phyloP scores from a whole-genome alignment of 2,329 filamentous ascomycete genomes.

The Alternaria sp. region DNA sequence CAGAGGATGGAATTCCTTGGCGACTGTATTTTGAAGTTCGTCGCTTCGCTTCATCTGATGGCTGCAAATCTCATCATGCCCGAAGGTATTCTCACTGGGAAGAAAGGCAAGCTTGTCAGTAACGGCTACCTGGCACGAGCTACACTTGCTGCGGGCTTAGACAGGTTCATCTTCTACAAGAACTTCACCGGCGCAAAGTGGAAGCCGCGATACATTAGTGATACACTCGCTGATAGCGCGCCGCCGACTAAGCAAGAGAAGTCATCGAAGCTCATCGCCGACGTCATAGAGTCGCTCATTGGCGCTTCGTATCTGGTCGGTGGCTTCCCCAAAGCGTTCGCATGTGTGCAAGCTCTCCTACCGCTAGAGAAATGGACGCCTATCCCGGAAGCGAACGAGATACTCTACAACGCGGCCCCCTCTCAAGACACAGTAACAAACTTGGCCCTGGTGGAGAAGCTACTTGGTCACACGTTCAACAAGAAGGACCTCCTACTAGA shows the following conservation, averaged over 20 bases:
- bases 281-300: conserved; percentile 85
- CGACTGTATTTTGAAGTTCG: conserved; percentile 81
- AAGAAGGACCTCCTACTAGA: conserved; percentile 73
- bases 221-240: conserved; percentile 41
- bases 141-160: conserved; percentile 68
- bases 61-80: conserved; percentile 69
- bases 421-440: conserved; percentile 13
- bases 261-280: conserved; percentile 82
- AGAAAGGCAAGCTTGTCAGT: conserved; percentile 73
- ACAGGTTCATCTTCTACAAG: conserved; percentile 74
- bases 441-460: conserved; percentile 60
- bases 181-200: conserved; percentile 75
- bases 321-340: conserved; percentile 66
- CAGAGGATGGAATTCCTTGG: conserved; percentile 87
- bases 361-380: conserved; percentile 60
- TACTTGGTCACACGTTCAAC: conserved; percentile 75
- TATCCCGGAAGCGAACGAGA: conserved; percentile 33
- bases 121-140: conserved; percentile 76
- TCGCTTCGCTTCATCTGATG: conserved; percentile 70
- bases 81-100: conserved; percentile 74
- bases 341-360: conserved; percentile 69
- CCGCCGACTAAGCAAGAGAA: conserved; percentile 50
- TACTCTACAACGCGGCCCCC: conserved; percentile 29
- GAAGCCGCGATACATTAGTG: conserved; percentile 67
- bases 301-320: conserved; percentile 76